A percentile compares a stretch with the other conserved stretches of the same genome.
Conservation (phyloP, 176 grass and related monocot species). For the Bolboschoenus planiculmis region DNA sequence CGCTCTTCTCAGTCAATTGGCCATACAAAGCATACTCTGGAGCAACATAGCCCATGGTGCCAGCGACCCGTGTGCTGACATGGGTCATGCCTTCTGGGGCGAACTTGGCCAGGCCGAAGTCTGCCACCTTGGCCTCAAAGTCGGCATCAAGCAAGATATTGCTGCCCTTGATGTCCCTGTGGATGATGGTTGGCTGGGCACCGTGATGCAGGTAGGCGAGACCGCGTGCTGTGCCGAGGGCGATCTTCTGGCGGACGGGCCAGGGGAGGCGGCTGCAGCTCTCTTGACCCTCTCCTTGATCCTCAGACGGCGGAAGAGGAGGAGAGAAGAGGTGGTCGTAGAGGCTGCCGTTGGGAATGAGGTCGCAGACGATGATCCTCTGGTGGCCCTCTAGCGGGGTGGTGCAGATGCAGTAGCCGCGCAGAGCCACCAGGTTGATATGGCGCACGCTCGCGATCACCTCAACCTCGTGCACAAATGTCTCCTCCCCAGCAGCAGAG, state of each 20-base stretch:
- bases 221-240: slow-evolving; percentile 65
- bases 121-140: slow-evolving; percentile 81
- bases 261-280: slow-evolving; percentile 36
- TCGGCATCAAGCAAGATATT: slow-evolving; percentile 78
- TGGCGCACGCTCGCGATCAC: slow-evolving; percentile 91
- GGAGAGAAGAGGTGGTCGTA: slow-evolving; percentile 64
- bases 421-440: slow-evolving; percentile 63
- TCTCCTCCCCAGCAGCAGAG: slow-evolving; percentile 52
- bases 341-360: slow-evolving; percentile 90
- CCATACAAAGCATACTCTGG: slow-evolving; percentile 87
- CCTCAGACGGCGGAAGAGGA: neutral
- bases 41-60: slow-evolving; percentile 83
- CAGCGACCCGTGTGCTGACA: slow-evolving; percentile 82
- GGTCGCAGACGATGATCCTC: slow-evolving; percentile 84
- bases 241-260: slow-evolving; percentile 71
- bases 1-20: slow-evolving; percentile 91
- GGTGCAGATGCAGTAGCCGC: slow-evolving; percentile 80
- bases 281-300: neutral
- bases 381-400: slow-evolving; percentile 74
- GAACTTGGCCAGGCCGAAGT: slow-evolving; percentile 92
- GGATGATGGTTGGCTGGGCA: slow-evolving; percentile 68
- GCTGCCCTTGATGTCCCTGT: slow-evolving; percentile 93
- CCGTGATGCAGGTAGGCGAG: slow-evolving; percentile 63
- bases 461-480: slow-evolving; percentile 90
- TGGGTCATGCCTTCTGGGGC: slow-evolving; percentile 87